Evolutionary conservation across 805 yeast genomes (phyloP), one percentile per base, ranked within the genome.

Genomic region (Metschnikowia peoriensis): DNA sequence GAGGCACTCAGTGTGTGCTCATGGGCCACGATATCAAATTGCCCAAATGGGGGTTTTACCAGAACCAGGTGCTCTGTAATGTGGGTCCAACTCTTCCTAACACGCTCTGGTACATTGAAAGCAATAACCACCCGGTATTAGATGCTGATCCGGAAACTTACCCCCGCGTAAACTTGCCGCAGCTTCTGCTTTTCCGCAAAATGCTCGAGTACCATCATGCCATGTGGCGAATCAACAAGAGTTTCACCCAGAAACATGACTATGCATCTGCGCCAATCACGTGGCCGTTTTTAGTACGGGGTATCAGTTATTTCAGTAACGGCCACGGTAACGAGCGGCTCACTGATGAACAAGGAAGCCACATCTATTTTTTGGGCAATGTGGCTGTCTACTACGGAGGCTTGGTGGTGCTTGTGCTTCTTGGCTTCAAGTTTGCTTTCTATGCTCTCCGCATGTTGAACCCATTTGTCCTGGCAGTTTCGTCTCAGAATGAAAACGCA

Each of bases 31-130:
- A 79, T 43, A 78, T 78, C 17, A 81, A 77, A 63, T 74, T 94
- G 40, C 97, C 97, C n/a, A 78, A 77, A 7, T 88, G 96, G 96
- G 97, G 88, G 1, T 80, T 79, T 60, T 78, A 77, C 53, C 97
- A 91, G 66, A 89, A 87, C 69, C 99, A 94, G 73, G 96, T 93
- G 10, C 71, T 90, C 40, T 94, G 99, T 67, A 79, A 90, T 49
- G 85, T 84, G 47, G 82, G 81, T 28, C 94, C 97, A 12, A 81
- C 82, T 15, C 66, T 76, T 50, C 81, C 82, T 28, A 83, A 86
- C 65, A 79, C 96, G 0, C 67, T 85, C 45, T 92, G 96, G 88
- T 82, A 75, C 61, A 70, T 92, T 57, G 97, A 91, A 64, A 71
- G 71, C 53, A 86, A 86, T 60, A 64, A 66, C 28, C 86, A 85